These are phyloP conservation scores for Raddia guianensis DNA, from an alignment of 176 grass and related monocot species.

Conservation along the genomic window DNA sequence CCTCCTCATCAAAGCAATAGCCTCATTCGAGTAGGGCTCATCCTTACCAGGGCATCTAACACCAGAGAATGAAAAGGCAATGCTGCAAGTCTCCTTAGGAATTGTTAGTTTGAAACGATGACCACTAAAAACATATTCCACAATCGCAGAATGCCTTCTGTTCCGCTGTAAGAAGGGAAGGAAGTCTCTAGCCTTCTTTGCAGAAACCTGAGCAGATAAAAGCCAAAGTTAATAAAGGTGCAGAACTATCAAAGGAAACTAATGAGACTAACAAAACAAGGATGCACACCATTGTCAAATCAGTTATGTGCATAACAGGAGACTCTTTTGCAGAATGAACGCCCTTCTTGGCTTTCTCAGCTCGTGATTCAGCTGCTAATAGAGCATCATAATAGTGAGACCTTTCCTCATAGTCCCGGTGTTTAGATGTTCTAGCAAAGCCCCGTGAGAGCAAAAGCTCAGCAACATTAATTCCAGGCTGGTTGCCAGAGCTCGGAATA, in stretches of 20 bases:
- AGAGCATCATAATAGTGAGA: conserved; percentile 93
- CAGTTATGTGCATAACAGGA: conserved; percentile 92
- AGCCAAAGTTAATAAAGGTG: not conserved
- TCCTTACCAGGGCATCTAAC: conserved; percentile 87
- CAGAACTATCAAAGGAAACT: not conserved
- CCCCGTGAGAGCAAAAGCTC: conserved; percentile 86
- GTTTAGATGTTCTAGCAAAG: conserved; percentile 75
- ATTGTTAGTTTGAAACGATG: conserved; percentile 96
- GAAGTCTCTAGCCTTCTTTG: conserved; percentile 95
- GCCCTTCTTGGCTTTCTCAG: conserved; percentile 91
- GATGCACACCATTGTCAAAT: conserved; percentile 67
- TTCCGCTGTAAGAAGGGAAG: conserved; percentile 87
- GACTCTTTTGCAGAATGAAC: conserved; percentile 71
- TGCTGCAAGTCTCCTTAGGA: conserved; percentile 97
- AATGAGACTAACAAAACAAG: conserved; percentile 23
- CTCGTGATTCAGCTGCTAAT: conserved; percentile 84
- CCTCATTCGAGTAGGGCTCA: conserved; percentile 86
- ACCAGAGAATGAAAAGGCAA: conserved; percentile 94
- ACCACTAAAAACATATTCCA: conserved; percentile 97
- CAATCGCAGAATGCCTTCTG: conserved; percentile 77
- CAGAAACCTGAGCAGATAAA: conserved; percentile 53
- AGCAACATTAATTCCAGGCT: conserved; percentile 68
- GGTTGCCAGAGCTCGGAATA: conserved; percentile 39
- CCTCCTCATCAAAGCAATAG: conserved; percentile 98
- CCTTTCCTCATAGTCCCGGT: conserved; percentile 92